These are phyloP conservation scores for Chaetothyriales sp. DNA, from an alignment of 2,329 filamentous ascomycete species.

Conservation along the genomic window DNA sequence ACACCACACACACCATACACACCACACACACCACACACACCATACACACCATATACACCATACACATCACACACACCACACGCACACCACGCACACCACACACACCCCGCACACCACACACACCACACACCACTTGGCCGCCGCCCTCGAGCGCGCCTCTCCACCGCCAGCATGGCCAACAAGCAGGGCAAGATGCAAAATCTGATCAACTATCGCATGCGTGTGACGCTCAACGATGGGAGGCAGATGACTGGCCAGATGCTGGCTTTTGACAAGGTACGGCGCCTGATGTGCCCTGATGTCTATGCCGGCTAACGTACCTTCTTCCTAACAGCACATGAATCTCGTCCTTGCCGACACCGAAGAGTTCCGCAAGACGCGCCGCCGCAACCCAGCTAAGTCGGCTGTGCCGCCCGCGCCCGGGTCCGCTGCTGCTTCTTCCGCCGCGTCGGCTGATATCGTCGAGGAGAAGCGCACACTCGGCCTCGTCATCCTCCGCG, in stretches of 20 bases:
- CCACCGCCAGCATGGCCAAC: slow-evolving; percentile 53
- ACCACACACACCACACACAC: no score
- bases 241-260: slow-evolving; percentile 96
- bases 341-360: slow-evolving; percentile 97
- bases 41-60: no score
- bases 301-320: neutral
- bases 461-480: slow-evolving; percentile 96
- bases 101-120: no score
- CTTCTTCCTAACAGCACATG: slow-evolving; percentile 59
- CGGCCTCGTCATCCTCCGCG: slow-evolving; percentile 84
- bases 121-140: no score
- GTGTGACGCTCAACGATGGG: slow-evolving; percentile 85
- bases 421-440: slow-evolving; percentile 46
- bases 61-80: neutral
- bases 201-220: slow-evolving; percentile 99
- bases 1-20: no score
- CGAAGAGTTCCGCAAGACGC: slow-evolving; percentile 89
- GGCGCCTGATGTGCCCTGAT: neutral
- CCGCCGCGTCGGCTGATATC: slow-evolving; percentile 47
- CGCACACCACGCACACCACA: neutral
- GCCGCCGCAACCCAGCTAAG: slow-evolving; percentile 66
- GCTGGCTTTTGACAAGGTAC: slow-evolving; percentile 93
- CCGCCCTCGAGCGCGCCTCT: slow-evolving; percentile 33
- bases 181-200: slow-evolving; percentile 89
- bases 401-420: slow-evolving; percentile 47